phyloP scores from a whole-genome alignment of 1,284 basidiomycete species.

The Tilletia caries region DNA sequence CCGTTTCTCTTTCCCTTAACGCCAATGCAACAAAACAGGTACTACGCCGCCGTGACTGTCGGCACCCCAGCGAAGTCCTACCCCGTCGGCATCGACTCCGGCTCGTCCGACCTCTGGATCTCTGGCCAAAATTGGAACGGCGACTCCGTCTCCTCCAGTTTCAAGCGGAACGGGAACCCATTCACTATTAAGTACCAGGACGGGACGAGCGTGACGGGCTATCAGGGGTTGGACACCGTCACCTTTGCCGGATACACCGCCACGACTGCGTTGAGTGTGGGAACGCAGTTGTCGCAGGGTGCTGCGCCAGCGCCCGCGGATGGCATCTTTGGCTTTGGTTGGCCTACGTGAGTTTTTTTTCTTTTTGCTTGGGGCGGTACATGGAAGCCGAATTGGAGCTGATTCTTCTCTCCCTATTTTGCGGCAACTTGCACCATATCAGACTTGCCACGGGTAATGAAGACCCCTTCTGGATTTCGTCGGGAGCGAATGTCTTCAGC shows the following conservation, averaged over 20 bases:
- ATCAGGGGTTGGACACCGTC: slow-evolving; percentile 64
- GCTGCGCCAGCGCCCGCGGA: slow-evolving; percentile 54
- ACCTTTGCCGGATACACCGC: slow-evolving; percentile 54
- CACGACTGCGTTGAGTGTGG: slow-evolving; percentile 50
- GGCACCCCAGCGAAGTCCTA: slow-evolving; percentile 10
- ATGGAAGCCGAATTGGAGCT: neutral
- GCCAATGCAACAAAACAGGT: too few species aligned
- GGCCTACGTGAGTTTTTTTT: neutral
- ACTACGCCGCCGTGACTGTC: slow-evolving; percentile 14
- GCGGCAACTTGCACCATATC: too few species aligned
- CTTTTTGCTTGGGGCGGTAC: too few species aligned
- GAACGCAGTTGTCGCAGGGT: slow-evolving; percentile 33
- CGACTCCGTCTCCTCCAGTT: neutral
- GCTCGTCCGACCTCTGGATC: slow-evolving; percentile 15
- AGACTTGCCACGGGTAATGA: slow-evolving; percentile 55
- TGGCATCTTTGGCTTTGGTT: slow-evolving; percentile 55
- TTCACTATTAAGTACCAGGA: neutral
- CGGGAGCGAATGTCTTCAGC: slow-evolving; percentile 57
- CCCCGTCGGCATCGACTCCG: slow-evolving; percentile 12
- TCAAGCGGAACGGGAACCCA: neutral
- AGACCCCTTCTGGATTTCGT: slow-evolving; percentile 65
- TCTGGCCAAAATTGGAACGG: neutral
- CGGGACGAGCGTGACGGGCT: slow-evolving; percentile 61
- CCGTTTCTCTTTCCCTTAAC: too few species aligned
- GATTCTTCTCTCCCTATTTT: neutral